Evolutionary conservation across 345 rosid genomes (phyloP).

Genomic region (Psidium guajava): DNA sequence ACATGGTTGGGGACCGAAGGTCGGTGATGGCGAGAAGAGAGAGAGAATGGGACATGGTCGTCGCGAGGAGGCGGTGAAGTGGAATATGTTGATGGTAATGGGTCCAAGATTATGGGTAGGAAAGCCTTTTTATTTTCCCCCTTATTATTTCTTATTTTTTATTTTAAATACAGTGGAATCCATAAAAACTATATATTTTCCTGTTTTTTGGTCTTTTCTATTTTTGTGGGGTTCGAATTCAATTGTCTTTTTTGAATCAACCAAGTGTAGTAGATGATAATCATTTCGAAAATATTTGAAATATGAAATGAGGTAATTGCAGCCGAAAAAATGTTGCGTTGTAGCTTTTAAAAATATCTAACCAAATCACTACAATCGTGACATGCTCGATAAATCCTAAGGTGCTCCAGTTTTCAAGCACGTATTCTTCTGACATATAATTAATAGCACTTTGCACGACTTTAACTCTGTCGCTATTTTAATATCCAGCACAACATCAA

Average conservation of each 20-base stretch:
- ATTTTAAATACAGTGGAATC: not conserved
- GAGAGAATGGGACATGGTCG: not conserved
- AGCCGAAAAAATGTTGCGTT: no score
- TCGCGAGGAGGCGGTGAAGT: not conserved
- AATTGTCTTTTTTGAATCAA: no score
- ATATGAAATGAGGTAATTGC: no score
- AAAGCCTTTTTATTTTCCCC: no score
- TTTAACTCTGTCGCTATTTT: no score
- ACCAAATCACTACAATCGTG: no score
- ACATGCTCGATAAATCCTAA: not conserved
- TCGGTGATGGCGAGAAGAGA: not conserved
- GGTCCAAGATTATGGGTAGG: not conserved
- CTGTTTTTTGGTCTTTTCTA: not conserved
- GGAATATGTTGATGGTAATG: not conserved
- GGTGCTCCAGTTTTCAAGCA: not conserved
- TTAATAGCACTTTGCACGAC: not conserved
- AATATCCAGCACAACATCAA: no score
- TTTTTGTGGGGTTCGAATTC: no score
- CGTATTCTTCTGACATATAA: not conserved
- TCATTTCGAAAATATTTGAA: no score
- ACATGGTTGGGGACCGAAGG: not conserved
- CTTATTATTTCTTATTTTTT: not conserved
- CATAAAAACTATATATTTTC: rapidly evolving
- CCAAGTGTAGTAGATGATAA: no score
- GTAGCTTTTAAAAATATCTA: no score